Conservation (phyloP, 768 basidiomycete species). For the Zangia roseola region DNA sequence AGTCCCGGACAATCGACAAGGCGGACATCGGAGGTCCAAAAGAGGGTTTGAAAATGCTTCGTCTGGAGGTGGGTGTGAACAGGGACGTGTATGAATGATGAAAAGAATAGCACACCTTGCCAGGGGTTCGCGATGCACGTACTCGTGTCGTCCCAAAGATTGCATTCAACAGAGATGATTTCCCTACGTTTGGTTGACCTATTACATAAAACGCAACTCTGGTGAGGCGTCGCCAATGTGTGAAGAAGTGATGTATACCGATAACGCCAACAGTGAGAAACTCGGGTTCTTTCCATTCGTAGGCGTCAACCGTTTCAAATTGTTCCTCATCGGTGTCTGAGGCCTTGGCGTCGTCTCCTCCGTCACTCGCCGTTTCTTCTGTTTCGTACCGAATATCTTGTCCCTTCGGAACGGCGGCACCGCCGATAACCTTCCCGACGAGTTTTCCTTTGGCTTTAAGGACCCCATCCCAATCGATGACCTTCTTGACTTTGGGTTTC, state of each 20-base stretch:
- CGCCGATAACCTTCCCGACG: conserved; percentile 46
- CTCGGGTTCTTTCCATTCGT: conserved; percentile 44
- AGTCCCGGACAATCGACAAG: conserved; percentile 96
- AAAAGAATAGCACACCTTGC: conserved; percentile 53
- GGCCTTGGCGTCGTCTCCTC: conserved; percentile 16
- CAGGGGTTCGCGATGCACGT: conserved; percentile 80
- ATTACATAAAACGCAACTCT: not conserved
- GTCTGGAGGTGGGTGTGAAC: conserved; percentile 48
- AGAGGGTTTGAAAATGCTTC: conserved; percentile 94
- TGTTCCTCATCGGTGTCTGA: conserved; percentile 18
- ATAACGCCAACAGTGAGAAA: conserved; percentile 81
- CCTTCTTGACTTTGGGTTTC: conserved; percentile 60
- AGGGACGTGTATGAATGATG: not conserved
- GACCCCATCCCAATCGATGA: conserved; percentile 75
- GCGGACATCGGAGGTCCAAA: conserved; percentile 82
- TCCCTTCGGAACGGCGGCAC: conserved; percentile 36
- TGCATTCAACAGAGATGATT: conserved; percentile 90
- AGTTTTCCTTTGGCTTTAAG: conserved; percentile 42
- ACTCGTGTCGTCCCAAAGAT: conserved; percentile 80
- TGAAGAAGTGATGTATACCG: conserved; percentile 37
- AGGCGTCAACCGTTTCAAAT: conserved; percentile 6
- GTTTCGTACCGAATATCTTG: conserved; percentile 1
- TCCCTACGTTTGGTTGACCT: conserved; percentile 97
- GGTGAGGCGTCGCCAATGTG: not conserved
- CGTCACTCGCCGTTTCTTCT: conserved; percentile 16